Percentiles rank a stretch among this genome's conserved stretches.
phyloP scores from a whole-genome alignment of 108 stramenopile species.

The Pinguiococcus pyrenoidosus region DNA sequence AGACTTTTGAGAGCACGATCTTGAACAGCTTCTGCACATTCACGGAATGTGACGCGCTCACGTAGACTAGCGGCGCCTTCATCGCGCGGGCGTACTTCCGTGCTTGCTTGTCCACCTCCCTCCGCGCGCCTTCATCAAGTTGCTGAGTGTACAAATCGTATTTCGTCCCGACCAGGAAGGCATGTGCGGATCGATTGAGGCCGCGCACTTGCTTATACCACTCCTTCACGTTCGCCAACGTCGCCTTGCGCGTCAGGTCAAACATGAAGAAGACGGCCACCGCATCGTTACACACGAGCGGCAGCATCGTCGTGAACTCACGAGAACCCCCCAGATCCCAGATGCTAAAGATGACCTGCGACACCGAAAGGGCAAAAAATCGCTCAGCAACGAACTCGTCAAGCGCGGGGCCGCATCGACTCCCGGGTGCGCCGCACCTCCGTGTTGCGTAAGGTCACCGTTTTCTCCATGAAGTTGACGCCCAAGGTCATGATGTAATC shows the following conservation, averaged over 20 bases:
- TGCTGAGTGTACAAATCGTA: slow-evolving; percentile 43
- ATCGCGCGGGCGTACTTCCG: slow-evolving; percentile 47
- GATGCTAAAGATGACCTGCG: slow-evolving; percentile 46
- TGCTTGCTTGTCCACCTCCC: slow-evolving; percentile 12
- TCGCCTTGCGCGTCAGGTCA: slow-evolving; percentile 25
- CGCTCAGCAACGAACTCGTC: no score
- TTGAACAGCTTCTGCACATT: slow-evolving; percentile 47
- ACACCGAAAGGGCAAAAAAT: no score
- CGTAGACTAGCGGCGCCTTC: slow-evolving; percentile 47
- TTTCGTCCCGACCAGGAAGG: slow-evolving; percentile 50
- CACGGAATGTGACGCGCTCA: slow-evolving; percentile 39
- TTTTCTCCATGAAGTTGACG: slow-evolving; percentile 52
- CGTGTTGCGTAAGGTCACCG: slow-evolving; percentile 39
- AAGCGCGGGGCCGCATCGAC: no score
- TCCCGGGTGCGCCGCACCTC: no score
- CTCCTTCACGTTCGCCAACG: slow-evolving; percentile 21
- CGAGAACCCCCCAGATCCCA: slow-evolving; percentile 49
- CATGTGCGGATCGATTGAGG: slow-evolving; percentile 36
- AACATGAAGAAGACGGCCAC: slow-evolving; percentile 49
- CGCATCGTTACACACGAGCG: slow-evolving; percentile 47
- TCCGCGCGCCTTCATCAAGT: slow-evolving; percentile 18
- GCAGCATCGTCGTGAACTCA: slow-evolving; percentile 45
- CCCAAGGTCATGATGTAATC: slow-evolving; percentile 51
- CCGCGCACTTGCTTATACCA: slow-evolving; percentile 49
- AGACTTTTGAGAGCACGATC: slow-evolving; percentile 29